Evolutionary conservation across 495 filamentous ascomycete genomes (phyloP).

Genomic region (Podospora anserina): DNA sequence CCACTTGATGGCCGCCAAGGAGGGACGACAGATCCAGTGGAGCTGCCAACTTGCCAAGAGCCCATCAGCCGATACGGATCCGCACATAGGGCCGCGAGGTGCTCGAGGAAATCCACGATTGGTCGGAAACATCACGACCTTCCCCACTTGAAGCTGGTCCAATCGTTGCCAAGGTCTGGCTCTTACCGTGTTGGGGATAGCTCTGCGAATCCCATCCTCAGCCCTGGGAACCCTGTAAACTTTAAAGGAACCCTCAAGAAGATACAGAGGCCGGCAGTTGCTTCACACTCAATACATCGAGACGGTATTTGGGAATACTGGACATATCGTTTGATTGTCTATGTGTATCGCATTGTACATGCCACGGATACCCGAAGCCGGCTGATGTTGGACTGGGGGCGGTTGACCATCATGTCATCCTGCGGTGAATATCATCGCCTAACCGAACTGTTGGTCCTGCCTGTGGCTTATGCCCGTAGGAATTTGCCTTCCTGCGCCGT

Average conservation of each 20-base stretch:
- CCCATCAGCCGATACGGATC: not conserved
- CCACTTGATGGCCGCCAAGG: not conserved
- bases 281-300: not conserved
- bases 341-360: not conserved
- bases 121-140: not conserved
- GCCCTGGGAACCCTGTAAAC: not conserved
- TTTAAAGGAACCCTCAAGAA: not conserved
- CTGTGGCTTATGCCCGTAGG: conserved; percentile 1
- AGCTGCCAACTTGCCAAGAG: not conserved
- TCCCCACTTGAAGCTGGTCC: not conserved
- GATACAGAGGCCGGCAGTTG: not conserved
- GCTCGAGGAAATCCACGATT: not conserved
- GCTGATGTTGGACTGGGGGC: not conserved
- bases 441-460: not conserved
- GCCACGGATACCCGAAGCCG: not conserved
- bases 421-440: not conserved
- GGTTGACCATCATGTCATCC: not conserved
- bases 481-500: not conserved
- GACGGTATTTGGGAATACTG: not conserved
- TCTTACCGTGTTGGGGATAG: conserved; percentile 4
- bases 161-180: not conserved
- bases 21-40: not conserved
- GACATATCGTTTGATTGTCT: not conserved
- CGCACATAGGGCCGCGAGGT: not conserved
- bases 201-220: conserved; percentile 9